Conservation (phyloP, 345 rosid species). For the Eucalyptus fibrosa region DNA sequence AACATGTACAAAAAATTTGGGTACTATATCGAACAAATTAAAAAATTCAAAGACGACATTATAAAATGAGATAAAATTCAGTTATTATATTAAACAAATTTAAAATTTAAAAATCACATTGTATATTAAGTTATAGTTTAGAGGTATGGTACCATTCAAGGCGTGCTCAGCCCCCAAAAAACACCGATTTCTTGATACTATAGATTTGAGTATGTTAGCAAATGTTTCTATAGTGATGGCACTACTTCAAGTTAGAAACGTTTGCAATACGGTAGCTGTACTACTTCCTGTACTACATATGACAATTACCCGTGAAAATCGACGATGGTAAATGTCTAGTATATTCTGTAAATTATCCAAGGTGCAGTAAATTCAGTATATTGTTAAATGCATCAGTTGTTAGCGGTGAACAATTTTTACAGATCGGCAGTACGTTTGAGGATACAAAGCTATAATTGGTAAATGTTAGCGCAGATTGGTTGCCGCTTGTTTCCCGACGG, state of each 20-base stretch:
- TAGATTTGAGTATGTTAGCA: not conserved
- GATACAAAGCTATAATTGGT: not conserved
- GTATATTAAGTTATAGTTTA: too few relatives aligned
- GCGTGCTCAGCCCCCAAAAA: not conserved
- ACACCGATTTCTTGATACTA: not conserved
- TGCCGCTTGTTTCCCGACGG: not conserved
- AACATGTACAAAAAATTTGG: too few relatives aligned
- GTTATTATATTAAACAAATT: too few relatives aligned
- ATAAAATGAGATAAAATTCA: too few relatives aligned
- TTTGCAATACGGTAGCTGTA: not conserved
- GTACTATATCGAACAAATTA: rapidly evolving
- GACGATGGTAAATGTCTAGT: not conserved
- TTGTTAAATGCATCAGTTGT: not conserved
- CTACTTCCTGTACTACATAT: not conserved
- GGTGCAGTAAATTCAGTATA: not conserved
- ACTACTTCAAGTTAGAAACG: not conserved
- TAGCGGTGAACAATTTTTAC: not conserved
- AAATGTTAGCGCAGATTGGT: not conserved
- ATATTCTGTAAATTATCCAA: not conserved
- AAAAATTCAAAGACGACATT: too few relatives aligned
- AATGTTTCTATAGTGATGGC: not conserved
- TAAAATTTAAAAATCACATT: too few relatives aligned
- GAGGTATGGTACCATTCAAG: not conserved
- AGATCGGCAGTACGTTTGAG: not conserved
- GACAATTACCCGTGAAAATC: not conserved